These are phyloP conservation scores for Schizothecium vesticola DNA, from an alignment of 495 filamentous ascomycete genomes.

Conservation along the genomic window DNA sequence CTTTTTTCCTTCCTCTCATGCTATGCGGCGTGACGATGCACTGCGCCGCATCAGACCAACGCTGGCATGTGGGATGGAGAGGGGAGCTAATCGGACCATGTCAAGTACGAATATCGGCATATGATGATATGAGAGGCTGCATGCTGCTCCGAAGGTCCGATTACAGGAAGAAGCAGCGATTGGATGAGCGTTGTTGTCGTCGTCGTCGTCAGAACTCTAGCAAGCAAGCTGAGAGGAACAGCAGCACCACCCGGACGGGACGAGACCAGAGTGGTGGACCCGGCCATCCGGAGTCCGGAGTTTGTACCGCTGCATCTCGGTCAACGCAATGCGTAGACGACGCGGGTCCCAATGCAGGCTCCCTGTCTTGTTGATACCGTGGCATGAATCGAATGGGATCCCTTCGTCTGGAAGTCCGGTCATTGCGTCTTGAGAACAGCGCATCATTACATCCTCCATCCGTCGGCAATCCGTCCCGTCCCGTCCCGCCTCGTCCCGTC, in stretches of 20 bases:
- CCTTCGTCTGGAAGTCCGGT: neutral
- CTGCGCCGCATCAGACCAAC: neutral
- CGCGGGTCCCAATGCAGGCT: neutral
- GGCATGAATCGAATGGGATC: neutral
- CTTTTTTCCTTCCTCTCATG: neutral
- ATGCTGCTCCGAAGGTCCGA: neutral
- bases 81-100: neutral
- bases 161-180: neutral
- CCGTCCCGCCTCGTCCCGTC: neutral
- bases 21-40: slow-evolving; percentile 9
- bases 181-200: neutral
- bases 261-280: neutral
- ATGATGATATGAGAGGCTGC: neutral
- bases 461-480: neutral
- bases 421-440: neutral
- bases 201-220: neutral
- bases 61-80: no score
- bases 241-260: neutral
- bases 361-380: neutral
- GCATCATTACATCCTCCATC: neutral
- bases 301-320: neutral
- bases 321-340: neutral
- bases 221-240: neutral
- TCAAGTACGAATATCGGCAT: neutral
- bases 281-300: neutral